Base-by-base conservation (phyloP, 1,284 basidiomycete species). In the Ustilago shanxiensis region DNA sequence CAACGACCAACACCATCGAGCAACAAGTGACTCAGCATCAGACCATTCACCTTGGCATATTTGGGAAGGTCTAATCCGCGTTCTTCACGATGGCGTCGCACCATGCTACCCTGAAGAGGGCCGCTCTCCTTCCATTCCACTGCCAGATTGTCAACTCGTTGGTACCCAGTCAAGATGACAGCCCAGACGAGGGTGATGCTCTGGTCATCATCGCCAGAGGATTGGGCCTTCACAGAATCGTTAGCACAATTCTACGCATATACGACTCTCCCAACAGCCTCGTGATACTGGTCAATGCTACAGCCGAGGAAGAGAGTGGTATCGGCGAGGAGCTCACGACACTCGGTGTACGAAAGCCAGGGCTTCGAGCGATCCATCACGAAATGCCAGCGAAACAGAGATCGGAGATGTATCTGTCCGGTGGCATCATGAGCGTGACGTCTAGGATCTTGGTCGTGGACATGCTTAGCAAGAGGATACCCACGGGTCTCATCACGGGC, bases 391-490 rank as follows among this genome's bases (percentile, higher is more conserved):
- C 90, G 77, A 92, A 92, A 83, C 92, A 95, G 55, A 89, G 94
- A 93, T 94, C 68, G 52, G 80, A 83, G 51, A 67, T 84, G 45
- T 86, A 86, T 22, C 66, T 80, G 7, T 69, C 69, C 13, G 83
- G 83, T 13, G 84, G 97, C 1, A 88, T 99, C 6, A 89, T 98
- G 58, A 95, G 93, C 11, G 92, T 98, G 41, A 99, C 96, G 0
- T 95, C 94, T 33, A 91, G 94, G 28, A 98, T 99, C 77, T 88
- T 99, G 28, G 93, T 96, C 50, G 95, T 96, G 58, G 97, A 99
- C 85, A 93, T 99, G 91, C 88, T 99, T 88, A 93, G 80, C 78
- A 90, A 90, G 8, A 92, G 93, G 77, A 91, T 98, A 14, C 95
- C 95, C 0, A 92, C 90, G 0, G 89, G 93, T 22, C 88, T 94